Conservation (phyloP, 257 asterid species). For the Nicotiana benthamiana region DNA sequence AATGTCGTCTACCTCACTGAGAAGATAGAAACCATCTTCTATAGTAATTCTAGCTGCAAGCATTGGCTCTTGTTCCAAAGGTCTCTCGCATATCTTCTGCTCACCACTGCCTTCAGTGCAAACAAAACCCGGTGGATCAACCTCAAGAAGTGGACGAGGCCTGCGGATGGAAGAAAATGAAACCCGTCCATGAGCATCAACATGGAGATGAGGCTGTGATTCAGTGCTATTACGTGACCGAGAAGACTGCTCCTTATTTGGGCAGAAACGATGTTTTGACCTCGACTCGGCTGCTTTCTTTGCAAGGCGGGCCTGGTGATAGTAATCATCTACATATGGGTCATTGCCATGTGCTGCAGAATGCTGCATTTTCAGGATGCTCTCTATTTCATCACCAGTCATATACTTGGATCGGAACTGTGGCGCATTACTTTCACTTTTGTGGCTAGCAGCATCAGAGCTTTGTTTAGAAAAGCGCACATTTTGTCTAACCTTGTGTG, state of each 20-base stretch:
- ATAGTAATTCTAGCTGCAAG: constrained; percentile 27
- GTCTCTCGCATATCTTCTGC: constrained; percentile 14
- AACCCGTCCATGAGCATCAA: constrained; percentile 27
- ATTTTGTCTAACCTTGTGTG: constrained; percentile 15
- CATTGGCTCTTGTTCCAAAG: constrained; percentile 29
- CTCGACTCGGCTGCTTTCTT: constrained; percentile 15
- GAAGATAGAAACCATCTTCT: constrained; percentile 28
- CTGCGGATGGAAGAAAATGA: constrained; percentile 28
- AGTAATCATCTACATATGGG: constrained; percentile 27
- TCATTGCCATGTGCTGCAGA: constrained; percentile 26
- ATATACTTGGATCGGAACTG: constrained; percentile 27
- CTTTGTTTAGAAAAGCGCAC: constrained; percentile 15
- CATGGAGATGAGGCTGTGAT: constrained; percentile 23
- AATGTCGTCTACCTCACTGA: constrained; percentile 27
- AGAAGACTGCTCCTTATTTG: constrained; percentile 18
- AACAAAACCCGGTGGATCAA: constrained; percentile 17
- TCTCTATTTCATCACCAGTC: constrained; percentile 28
- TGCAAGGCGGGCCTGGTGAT: constrained; percentile 25
- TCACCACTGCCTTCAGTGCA: constrained; percentile 10
- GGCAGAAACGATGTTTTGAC: constrained; percentile 19
- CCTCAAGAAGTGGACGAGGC: constrained; percentile 29
- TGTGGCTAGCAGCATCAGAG: constrained; percentile 16
- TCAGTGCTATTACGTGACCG: constrained; percentile 17
- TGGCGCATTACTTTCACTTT: constrained; percentile 12
- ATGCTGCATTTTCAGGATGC: constrained; percentile 23